phyloP scores from a whole-genome alignment of 208 protist genomes.

The Polymyxa betae region DNA sequence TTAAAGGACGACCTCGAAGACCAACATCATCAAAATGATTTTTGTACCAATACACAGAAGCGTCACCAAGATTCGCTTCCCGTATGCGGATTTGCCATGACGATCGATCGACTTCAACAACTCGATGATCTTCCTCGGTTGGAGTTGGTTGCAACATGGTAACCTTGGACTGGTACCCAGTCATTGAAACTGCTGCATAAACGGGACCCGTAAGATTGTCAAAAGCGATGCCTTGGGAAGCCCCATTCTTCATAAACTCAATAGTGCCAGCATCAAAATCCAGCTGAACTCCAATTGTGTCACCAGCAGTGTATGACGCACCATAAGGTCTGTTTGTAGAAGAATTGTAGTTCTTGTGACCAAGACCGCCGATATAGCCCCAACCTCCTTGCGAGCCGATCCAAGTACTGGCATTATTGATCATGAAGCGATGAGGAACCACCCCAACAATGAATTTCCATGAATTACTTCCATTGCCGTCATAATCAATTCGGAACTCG shows the following conservation, averaged over 20 bases:
- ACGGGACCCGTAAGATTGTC: slow-evolving; percentile 60
- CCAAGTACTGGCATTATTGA: slow-evolving; percentile 48
- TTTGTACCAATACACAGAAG: slow-evolving; percentile 40
- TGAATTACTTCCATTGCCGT: slow-evolving; percentile 54
- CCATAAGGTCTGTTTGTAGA: slow-evolving; percentile 49
- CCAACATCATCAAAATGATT: slow-evolving; percentile 24
- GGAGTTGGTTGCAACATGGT: not conserved
- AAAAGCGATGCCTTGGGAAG: slow-evolving; percentile 57
- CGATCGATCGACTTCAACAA: not conserved
- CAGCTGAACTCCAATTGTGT: slow-evolving; percentile 57
- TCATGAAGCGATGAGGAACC: slow-evolving; percentile 30
- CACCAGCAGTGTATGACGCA: slow-evolving; percentile 17
- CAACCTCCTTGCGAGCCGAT: slow-evolving; percentile 49
- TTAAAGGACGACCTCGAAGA: slow-evolving; percentile 17
- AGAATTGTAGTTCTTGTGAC: slow-evolving; percentile 53
- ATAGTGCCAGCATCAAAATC: slow-evolving; percentile 62
- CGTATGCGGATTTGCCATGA: slow-evolving; percentile 24
- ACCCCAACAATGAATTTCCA: slow-evolving; percentile 60
- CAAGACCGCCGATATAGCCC: slow-evolving; percentile 54
- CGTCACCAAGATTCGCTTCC: slow-evolving; percentile 38
- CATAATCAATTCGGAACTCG: slow-evolving; percentile 47
- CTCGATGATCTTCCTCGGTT: not conserved
- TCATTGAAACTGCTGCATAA: slow-evolving; percentile 57
- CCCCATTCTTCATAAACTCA: slow-evolving; percentile 59
- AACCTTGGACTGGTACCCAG: slow-evolving; percentile 41